Percentiles rank a stretch among this genome's conserved stretches.
phyloP scores from a whole-genome alignment of 208 protist species.

The Balamuthia mandrillaris region DNA sequence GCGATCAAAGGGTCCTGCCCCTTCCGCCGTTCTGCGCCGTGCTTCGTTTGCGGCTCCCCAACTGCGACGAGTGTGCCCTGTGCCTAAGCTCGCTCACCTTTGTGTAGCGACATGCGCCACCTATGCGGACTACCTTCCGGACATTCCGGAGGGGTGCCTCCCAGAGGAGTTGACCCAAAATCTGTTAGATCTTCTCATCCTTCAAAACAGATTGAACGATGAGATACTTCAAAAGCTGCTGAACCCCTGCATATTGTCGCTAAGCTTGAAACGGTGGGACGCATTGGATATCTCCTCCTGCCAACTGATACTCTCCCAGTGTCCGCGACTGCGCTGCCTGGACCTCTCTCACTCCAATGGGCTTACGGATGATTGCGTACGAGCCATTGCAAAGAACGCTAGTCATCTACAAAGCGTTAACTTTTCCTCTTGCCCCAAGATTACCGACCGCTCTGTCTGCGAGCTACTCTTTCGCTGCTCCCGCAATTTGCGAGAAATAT shows the following conservation, averaged over 20 bases:
- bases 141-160: not conserved
- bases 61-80: not conserved
- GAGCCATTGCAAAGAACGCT: not conserved
- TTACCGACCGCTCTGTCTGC: not conserved
- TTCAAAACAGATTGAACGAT: not conserved
- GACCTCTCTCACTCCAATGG: not conserved
- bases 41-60: not conserved
- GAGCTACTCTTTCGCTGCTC: no score
- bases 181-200: conserved; percentile 1
- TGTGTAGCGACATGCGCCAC: not conserved
- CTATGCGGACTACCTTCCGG: conserved; percentile 20
- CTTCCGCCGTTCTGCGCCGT: no score
- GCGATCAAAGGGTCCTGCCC: not conserved
- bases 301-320: not conserved
- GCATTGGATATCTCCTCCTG: not conserved
- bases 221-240: not conserved
- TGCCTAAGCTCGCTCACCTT: not conserved
- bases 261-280: not conserved
- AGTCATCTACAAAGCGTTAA: not conserved
- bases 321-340: not conserved
- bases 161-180: not conserved
- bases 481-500: not conserved
- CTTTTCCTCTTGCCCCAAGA: not conserved
- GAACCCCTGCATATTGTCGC: not conserved
- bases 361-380: not conserved